Evolutionary conservation across 73 alveolate species (phyloP), one percentile per base, ranked within the genome.

Genomic region (Symbiodinium natans): DNA sequence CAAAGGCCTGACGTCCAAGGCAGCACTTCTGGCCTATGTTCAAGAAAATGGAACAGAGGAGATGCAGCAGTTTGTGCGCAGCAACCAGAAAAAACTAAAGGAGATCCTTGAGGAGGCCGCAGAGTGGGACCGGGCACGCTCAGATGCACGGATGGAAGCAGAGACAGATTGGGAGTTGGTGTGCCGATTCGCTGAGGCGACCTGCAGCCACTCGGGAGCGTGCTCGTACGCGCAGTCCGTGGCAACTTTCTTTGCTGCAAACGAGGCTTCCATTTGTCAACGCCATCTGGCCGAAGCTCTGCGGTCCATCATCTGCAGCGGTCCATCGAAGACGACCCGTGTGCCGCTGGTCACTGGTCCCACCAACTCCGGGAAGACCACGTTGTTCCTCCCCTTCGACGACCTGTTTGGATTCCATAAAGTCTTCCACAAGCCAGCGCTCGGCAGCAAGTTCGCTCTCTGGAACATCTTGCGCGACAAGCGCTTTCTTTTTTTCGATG

Each of bases 341-440:
- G 38, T 10, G 52, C 82, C 83, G n/a, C 19, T 86, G 54, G 19
- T 86, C 9, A 56, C 56, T 1, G 93, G 56, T 34, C 93, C 59
- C 13, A 7, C 93, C 38, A 86, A 31, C 52, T 48, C 83, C 3
- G 93, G 83, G 56, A 83, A 83, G 46, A 29, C 92, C 33, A 83
- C 92, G 2, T 33, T 85, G 38, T 41, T 52, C 3, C 56, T 85
- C 33, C 93, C 93, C 27, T 85, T 85, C 13, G 41, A 54, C 54
- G 40, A 23, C 82, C 56, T 86, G n/a, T 54, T 86, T 23, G 93
- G 93, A 2, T 54, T 52, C 29, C 27, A 23, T 13, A 52, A 54
- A 3, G 93, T 54, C 38, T 84, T 86, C 56, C 92, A 84, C 77
- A 84, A 84, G 46, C 92, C 92, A 1, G 92, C 92, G 8, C 36